These are phyloP conservation scores for Solanum tacnaense DNA, from an alignment of 257 asterid genomes.

Conservation along the genomic window DNA sequence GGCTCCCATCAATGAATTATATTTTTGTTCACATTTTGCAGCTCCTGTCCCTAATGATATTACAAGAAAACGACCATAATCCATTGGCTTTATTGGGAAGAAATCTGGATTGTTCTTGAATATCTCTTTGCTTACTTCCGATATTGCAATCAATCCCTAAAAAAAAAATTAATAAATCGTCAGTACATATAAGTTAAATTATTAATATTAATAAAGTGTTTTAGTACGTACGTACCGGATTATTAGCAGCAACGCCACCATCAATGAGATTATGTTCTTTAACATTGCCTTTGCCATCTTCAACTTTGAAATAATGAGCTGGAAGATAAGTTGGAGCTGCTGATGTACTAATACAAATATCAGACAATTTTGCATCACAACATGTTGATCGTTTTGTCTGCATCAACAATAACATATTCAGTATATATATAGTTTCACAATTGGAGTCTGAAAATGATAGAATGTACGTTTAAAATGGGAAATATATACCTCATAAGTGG, in stretches of 20 bases:
- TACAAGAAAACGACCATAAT: constrained; percentile 26
- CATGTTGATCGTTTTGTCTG: neutral
- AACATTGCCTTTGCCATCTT: constrained; percentile 10
- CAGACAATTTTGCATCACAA: constrained; percentile 26
- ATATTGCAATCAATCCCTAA: constrained; percentile 40
- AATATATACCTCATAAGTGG: constrained; percentile 28
- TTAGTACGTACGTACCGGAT: constrained; percentile 38
- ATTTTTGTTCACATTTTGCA: constrained; percentile 18
- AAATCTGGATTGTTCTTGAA: constrained; percentile 10
- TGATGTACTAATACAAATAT: constrained; percentile 36
- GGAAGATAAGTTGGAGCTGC: constrained; percentile 60
- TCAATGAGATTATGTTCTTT: constrained; percentile 36
- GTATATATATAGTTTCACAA: neutral
- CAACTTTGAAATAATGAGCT: constrained; percentile 26
- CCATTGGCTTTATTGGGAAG: constrained; percentile 11
- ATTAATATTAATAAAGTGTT: neutral
- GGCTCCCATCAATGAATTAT: constrained; percentile 14
- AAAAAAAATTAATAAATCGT: neutral
- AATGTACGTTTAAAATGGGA: neutral
- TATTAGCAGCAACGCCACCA: constrained; percentile 52
- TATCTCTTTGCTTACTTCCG: constrained; percentile 24
- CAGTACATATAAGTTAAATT: neutral
- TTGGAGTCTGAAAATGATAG: neutral
- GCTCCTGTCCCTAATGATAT: constrained; percentile 39
- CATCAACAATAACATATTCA: neutral